Conservation (phyloP, 345 rosid genomes). For the Trapa bicornis region DNA sequence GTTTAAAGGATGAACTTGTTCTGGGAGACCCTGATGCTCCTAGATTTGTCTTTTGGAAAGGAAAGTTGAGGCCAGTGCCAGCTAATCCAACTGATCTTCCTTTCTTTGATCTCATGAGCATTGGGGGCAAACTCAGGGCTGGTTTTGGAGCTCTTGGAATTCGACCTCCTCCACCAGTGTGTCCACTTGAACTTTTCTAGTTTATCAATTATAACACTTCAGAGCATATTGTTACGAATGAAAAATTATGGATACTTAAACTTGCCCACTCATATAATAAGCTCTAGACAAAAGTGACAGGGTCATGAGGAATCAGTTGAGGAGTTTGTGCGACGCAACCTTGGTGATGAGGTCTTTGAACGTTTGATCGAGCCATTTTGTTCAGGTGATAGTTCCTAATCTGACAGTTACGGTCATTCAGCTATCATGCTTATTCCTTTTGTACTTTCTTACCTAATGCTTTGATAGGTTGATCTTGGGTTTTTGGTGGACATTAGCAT, state of each 20-base stretch:
- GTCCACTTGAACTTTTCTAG: slow-evolving; percentile 25
- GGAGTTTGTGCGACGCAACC: slow-evolving; percentile 90
- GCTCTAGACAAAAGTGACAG: slow-evolving; percentile 75
- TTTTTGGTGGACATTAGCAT: not conserved
- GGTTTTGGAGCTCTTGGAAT: slow-evolving; percentile 81
- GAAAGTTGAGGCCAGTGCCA: slow-evolving; percentile 83
- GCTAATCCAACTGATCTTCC: slow-evolving; percentile 62
- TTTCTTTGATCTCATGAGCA: slow-evolving; percentile 73
- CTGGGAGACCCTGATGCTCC: slow-evolving; percentile 89
- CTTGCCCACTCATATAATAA: slow-evolving; percentile 28
- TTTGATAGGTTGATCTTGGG: not conserved
- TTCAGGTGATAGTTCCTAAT: slow-evolving; percentile 39
- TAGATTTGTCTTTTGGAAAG: slow-evolving; percentile 78
- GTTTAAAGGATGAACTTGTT: slow-evolving; percentile 76
- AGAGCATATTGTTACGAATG: not conserved
- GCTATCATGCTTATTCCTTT: not conserved
- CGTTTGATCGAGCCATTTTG: slow-evolving; percentile 95
- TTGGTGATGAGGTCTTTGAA: slow-evolving; percentile 87
- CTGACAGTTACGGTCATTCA: not conserved
- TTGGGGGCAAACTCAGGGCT: slow-evolving; percentile 81
- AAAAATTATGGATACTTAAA: slow-evolving; percentile 4
- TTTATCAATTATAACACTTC: not conserved
- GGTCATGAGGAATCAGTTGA: slow-evolving; percentile 90
- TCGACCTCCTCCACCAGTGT: slow-evolving; percentile 83
- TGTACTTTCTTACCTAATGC: not conserved